Evolutionary conservation across 805 yeast genomes (phyloP).

Genomic region (Wickerhamomyces queroliae): DNA sequence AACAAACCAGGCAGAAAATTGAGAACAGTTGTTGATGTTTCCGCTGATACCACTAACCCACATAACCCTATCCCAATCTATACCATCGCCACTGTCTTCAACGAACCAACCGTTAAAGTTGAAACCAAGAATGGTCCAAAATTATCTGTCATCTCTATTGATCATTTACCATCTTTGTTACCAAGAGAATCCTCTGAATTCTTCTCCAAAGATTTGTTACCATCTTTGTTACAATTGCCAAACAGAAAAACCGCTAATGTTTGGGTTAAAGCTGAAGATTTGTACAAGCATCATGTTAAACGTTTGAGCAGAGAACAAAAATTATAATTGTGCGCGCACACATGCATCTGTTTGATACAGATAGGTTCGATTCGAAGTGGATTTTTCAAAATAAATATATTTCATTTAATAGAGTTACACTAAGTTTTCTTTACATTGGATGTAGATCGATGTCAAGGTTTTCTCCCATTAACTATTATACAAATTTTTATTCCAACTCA

Average conservation of each 20-base stretch:
- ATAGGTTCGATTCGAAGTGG: no score
- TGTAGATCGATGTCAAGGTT: not conserved
- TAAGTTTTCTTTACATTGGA: not conserved
- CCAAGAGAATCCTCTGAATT: conserved; percentile 98
- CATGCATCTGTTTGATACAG: not conserved
- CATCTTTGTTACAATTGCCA: conserved; percentile 81
- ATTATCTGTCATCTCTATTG: conserved; percentile 89
- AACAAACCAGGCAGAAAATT: conserved; percentile 66
- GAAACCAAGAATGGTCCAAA: conserved; percentile 76
- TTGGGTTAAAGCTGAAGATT: conserved; percentile 83
- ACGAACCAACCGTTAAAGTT: conserved; percentile 84
- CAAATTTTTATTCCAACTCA: conserved; percentile 39
- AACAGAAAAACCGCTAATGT: conserved; percentile 79
- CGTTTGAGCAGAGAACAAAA: conserved; percentile 51
- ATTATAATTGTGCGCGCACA: conserved; percentile 29
- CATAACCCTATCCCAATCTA: conserved; percentile 97
- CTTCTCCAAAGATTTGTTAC: conserved; percentile 81
- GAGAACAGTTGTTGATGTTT: conserved; percentile 92
- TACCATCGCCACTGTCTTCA: conserved; percentile 82
- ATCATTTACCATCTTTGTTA: conserved; percentile 89
- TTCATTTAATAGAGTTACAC: not conserved
- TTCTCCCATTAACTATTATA: not conserved
- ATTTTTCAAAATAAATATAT: no score
- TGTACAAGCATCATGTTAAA: conserved; percentile 80
- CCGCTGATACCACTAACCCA: conserved; percentile 98